These are phyloP conservation scores for Suillus bovinus DNA, from an alignment of 768 basidiomycete species.

Conservation along the genomic window DNA sequence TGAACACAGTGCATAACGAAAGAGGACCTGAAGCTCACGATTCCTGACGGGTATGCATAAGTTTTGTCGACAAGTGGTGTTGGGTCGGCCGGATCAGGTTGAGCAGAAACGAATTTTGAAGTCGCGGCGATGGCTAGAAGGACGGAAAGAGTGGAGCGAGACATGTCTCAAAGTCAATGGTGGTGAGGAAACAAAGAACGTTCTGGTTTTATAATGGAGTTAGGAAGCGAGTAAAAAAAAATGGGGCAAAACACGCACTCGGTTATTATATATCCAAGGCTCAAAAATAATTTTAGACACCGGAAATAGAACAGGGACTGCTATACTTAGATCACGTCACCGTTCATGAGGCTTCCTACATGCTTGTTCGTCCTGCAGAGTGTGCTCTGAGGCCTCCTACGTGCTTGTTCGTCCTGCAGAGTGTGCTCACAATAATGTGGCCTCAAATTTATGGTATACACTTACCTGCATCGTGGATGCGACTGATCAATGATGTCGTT, in stretches of 20 bases:
- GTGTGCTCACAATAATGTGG: no score
- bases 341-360: no score
- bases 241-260: neutral
- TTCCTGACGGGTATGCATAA: slow-evolving; percentile 43
- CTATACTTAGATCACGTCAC: neutral
- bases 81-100: slow-evolving; percentile 43
- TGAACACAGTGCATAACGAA: neutral
- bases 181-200: neutral
- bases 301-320: neutral
- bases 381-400: no score
- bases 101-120: slow-evolving; percentile 30
- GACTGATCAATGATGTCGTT: no score
- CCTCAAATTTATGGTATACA: no score
- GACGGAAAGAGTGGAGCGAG: slow-evolving; percentile 48
- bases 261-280: neutral
- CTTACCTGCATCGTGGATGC: no score
- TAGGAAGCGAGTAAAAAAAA: slow-evolving; percentile 5
- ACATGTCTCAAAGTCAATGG: slow-evolving; percentile 38
- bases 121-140: slow-evolving; percentile 33
- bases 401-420: no score
- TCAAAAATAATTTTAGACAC: slow-evolving; percentile 9
- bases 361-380: no score
- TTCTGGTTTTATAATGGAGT: neutral
- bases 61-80: slow-evolving; percentile 47
- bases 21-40: slow-evolving; percentile 33